phyloP scores from a whole-genome alignment of 2,329 filamentous ascomycete genomes.

The Decorospora gaudefroyi region DNA sequence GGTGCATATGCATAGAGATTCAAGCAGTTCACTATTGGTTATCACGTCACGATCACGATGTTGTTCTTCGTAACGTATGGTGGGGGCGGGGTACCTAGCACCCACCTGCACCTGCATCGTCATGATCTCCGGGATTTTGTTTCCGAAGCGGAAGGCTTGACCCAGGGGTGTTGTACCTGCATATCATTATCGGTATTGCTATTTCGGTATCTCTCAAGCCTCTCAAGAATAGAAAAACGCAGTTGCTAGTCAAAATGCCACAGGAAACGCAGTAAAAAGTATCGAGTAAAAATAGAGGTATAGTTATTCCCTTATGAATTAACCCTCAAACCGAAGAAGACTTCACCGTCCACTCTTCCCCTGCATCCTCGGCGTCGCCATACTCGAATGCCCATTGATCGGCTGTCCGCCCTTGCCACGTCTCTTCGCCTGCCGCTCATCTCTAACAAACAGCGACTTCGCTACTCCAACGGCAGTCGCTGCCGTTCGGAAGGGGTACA shows the following conservation, averaged over 20 bases:
- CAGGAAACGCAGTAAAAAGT: too few species aligned
- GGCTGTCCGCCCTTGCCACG: constrained; percentile 26
- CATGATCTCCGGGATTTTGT: background rate
- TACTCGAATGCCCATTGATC: constrained; percentile 28
- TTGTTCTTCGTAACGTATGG: too few species aligned
- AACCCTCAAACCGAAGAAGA: too few species aligned
- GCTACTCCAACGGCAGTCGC: constrained; percentile 17
- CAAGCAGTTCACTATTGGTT: too few species aligned
- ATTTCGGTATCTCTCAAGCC: too few species aligned
- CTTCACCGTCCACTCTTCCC: constrained; percentile 32
- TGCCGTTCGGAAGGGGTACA: constrained; percentile 38
- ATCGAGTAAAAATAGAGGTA: too few species aligned
- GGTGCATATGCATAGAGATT: too few species aligned
- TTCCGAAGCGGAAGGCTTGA: background rate
- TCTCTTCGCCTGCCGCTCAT: constrained; percentile 31
- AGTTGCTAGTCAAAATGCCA: too few species aligned
- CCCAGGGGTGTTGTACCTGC: background rate
- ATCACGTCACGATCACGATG: too few species aligned
- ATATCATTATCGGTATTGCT: too few species aligned
- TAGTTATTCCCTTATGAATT: too few species aligned
- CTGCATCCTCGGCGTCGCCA: constrained; percentile 37
- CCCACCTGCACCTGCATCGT: background rate
- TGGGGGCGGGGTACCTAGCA: constrained; percentile 12
- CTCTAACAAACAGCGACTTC: constrained; percentile 29
- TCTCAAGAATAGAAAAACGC: too few species aligned